phyloP scores from a whole-genome alignment of 73 alveolate species.

The Paramecium pentaurelia region DNA sequence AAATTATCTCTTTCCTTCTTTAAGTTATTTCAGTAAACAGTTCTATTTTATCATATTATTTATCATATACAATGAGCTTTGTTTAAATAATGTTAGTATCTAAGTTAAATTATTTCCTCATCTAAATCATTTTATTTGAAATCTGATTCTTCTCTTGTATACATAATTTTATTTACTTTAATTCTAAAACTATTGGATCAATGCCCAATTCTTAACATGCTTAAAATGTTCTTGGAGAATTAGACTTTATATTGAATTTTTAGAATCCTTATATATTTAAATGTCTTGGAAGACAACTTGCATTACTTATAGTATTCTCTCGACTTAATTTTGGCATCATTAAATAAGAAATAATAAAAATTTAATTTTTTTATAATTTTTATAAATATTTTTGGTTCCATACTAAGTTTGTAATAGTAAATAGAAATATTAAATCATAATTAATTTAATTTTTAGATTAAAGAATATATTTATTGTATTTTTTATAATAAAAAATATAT shows the following conservation, averaged over 20 bases:
- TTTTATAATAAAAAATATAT: too few relatives aligned
- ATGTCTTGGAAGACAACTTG: neutral
- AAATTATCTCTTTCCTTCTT: constrained; percentile 29
- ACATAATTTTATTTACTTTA: neutral
- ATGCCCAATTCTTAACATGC: constrained; percentile 39
- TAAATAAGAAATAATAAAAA: neutral
- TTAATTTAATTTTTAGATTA: too few relatives aligned
- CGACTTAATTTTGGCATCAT: neutral
- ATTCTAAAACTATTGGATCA: neutral
- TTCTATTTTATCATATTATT: neutral
- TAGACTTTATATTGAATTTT: neutral
- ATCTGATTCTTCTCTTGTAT: neutral
- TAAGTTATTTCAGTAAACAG: constrained; percentile 22
- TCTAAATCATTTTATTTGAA: neutral
- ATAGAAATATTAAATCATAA: too few relatives aligned
- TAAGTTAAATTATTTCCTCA: neutral
- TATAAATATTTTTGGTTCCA: too few relatives aligned
- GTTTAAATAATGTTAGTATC: constrained; percentile 14
- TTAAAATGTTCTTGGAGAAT: constrained; percentile 28
- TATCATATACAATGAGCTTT: neutral
- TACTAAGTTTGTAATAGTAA: too few relatives aligned
- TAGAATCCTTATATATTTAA: neutral
- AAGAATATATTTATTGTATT: too few relatives aligned
- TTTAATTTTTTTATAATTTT: neutral
- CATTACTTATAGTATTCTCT: neutral